Evolutionary conservation across 2,329 filamentous ascomycete species (phyloP), one percentile per base, ranked within the genome.

Genomic region (Exophiala dermatitidis): DNA sequence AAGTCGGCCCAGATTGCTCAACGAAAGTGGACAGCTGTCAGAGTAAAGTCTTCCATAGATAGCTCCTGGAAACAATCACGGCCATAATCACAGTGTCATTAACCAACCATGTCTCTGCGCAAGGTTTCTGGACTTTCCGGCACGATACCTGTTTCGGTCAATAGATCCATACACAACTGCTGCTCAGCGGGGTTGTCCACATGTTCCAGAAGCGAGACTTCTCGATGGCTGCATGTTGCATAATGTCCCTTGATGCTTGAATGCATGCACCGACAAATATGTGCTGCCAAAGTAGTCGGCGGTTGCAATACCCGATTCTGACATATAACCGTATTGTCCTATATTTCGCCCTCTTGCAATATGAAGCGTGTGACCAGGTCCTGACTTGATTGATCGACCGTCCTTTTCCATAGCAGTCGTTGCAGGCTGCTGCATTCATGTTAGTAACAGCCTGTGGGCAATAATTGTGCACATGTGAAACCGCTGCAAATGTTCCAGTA

Each of bases 111-210:
- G 10, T 47, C 40, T 10, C 29, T 28, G 45, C 28, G 29, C 34
- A 48, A 38, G n/a, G n/a, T 46, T 46, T 31, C 38, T 31, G 41
- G 30, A 48, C 33, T 36, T 31, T 19, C 48, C 50, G 49, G 31
- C 47, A 48, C 58, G 46, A 41, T 60, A 37, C 58, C 48, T 34
- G 28, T 44, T 58, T 48, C 44, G 54, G 58, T 60, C 46, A 60
- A 60, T 50, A 53, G 58, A 60, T 55, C 58, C 58, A 57, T 57
- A 12, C 52, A 50, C 12, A 9, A 33, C 41, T 44, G 36, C 44
- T 49, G 54, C 37, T 40, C 46, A 37, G 49, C 52, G 54, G 54
- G 54, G 47, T 49, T 53, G 50, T 53, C 52, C 54, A 49, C 44
- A 49, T 44, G 34, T 30, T 44, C 37, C 31, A 28, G 32, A 53